These are phyloP conservation scores for Penicillium thymicola DNA, from an alignment of 2,329 filamentous ascomycete species.

Conservation along the genomic window DNA sequence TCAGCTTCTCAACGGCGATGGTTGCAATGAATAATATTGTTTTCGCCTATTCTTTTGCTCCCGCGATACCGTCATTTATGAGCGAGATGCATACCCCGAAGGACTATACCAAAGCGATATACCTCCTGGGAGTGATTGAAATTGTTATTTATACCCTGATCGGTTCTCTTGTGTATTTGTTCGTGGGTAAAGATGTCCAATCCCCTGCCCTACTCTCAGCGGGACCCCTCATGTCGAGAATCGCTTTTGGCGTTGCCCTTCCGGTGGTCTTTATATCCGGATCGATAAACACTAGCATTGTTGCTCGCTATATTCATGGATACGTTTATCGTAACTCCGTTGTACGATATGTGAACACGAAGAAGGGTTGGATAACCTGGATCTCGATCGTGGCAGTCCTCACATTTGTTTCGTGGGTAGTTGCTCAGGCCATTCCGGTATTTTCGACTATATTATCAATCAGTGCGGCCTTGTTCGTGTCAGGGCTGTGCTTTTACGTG, in stretches of 20 bases:
- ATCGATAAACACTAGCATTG: neutral
- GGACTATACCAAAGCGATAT: neutral
- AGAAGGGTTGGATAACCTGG: neutral
- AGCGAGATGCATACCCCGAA: neutral
- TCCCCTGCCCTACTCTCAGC: neutral
- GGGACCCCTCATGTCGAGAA: neutral
- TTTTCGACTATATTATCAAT: neutral
- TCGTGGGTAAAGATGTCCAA: neutral
- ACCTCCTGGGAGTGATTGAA: neutral
- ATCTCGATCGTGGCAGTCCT: neutral
- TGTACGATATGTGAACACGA: neutral
- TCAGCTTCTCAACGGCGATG: neutral
- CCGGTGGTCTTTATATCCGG: neutral
- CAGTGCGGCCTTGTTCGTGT: neutral
- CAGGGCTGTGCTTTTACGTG: neutral
- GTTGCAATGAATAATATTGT: neutral
- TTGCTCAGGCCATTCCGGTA: neutral
- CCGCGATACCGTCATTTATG: neutral
- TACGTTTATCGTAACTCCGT: neutral
- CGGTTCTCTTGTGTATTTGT: neutral
- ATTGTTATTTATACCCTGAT: neutral
- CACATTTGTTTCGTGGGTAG: neutral
- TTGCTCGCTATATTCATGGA: neutral
- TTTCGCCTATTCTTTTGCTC: neutral
- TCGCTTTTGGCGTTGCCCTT: neutral